These are phyloP conservation scores for Trichophyton schoenleinii DNA, from an alignment of 2,329 filamentous ascomycete species.

Conservation along the genomic window DNA sequence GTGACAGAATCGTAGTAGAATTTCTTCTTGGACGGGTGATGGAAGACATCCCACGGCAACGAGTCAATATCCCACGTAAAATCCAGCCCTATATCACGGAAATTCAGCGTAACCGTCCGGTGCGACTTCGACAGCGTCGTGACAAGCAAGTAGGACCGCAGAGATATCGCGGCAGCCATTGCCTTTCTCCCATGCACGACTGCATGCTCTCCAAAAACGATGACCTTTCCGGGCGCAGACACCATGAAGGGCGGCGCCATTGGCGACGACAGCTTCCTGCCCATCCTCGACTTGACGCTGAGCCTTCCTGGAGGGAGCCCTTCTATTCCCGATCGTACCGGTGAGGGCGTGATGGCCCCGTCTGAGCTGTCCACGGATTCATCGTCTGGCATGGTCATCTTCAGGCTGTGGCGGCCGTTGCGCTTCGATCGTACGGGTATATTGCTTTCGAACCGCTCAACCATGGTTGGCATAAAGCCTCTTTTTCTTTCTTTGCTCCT, in stretches of 20 bases:
- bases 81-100: slow-evolving; percentile 77
- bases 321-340: slow-evolving; percentile 13
- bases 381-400: slow-evolving; percentile 9
- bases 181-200: slow-evolving; percentile 97
- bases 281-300: slow-evolving; percentile 9
- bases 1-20: slow-evolving; percentile 87
- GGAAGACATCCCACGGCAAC: slow-evolving; percentile 75
- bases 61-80: slow-evolving; percentile 93
- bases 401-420: background rate
- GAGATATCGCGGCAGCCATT: slow-evolving; percentile 86
- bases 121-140: slow-evolving; percentile 87
- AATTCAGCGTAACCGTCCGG: slow-evolving; percentile 73
- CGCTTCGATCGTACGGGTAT: slow-evolving; percentile 2
- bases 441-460: slow-evolving; percentile 5
- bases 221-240: slow-evolving; percentile 93
- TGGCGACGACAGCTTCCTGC: slow-evolving; percentile 40
- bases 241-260: slow-evolving; percentile 91
- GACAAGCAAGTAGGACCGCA: slow-evolving; percentile 92
- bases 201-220: slow-evolving; percentile 93
- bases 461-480: background rate
- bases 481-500: background rate
- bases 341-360: slow-evolving; percentile 21
- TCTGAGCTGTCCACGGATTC: slow-evolving; percentile 22
- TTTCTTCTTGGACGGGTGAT: slow-evolving; percentile 74
- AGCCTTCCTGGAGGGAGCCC: slow-evolving; percentile 14